Evolutionary conservation across 306 rosid genomes (phyloP).

Genomic region (Leucaena leucocephala): DNA sequence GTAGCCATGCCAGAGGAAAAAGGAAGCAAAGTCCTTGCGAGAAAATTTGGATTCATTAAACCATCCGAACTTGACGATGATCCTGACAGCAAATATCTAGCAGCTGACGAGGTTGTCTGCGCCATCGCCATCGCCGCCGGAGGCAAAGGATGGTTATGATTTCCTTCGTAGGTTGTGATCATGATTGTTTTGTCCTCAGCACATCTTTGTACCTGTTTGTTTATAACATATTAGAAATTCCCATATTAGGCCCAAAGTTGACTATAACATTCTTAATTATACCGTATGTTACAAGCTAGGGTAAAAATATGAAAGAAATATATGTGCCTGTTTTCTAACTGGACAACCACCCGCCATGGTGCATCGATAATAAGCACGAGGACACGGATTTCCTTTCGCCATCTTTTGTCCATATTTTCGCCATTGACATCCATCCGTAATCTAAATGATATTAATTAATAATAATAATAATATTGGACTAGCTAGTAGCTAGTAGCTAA

Average conservation of each 20-base stretch:
- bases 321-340: slow-evolving; percentile 79
- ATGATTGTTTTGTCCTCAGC: slow-evolving; percentile 74
- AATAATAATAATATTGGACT: too few species aligned
- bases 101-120: slow-evolving; percentile 78
- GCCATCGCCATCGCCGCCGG: slow-evolving; percentile 89
- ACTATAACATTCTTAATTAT: not conserved
- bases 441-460: slow-evolving; percentile 40
- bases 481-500: not conserved
- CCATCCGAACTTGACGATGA: slow-evolving; percentile 73
- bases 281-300: not conserved
- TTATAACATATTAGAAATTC: not conserved
- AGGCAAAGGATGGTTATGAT: slow-evolving; percentile 83
- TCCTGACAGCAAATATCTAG: slow-evolving; percentile 75
- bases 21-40: slow-evolving; percentile 49
- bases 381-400: slow-evolving; percentile 91
- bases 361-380: slow-evolving; percentile 90
- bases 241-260: not conserved
- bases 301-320: not conserved
- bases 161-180: slow-evolving; percentile 83
- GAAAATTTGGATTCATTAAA: slow-evolving; percentile 58
- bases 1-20: slow-evolving; percentile 80
- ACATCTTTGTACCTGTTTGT: slow-evolving; percentile 86
- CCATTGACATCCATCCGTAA: slow-evolving; percentile 94
- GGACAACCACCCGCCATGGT: slow-evolving; percentile 82
- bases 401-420: slow-evolving; percentile 92